These are phyloP conservation scores for Euclidium syriacum DNA, from an alignment of 345 rosid species.

Conservation along the genomic window DNA sequence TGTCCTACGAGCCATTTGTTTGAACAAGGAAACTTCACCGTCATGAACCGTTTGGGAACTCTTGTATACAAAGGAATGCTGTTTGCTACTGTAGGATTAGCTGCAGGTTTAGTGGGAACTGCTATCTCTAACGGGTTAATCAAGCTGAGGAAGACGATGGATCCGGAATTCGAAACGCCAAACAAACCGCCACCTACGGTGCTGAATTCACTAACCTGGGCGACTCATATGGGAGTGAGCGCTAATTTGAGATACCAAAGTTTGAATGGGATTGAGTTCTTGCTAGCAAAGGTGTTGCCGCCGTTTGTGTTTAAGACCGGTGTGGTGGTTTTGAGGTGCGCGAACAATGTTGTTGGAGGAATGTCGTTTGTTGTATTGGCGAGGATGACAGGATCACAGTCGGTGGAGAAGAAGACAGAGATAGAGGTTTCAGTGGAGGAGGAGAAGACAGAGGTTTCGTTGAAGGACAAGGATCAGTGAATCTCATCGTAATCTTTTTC, in stretches of 20 bases:
- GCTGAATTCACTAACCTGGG: conserved; percentile 86
- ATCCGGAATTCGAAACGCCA: conserved; percentile 78
- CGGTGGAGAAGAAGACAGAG: conserved; percentile 28
- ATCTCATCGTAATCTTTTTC: not conserved
- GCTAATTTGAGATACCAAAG: conserved; percentile 93
- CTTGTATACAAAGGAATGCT: conserved; percentile 74
- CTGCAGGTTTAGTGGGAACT: conserved; percentile 90
- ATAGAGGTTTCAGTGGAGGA: conserved; percentile 29
- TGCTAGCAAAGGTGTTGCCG: conserved; percentile 57
- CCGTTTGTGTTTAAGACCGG: conserved; percentile 69
- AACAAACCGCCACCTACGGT: conserved; percentile 88
- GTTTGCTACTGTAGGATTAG: conserved; percentile 84
- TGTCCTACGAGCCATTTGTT: conserved; percentile 95
- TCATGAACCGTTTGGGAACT: conserved; percentile 63
- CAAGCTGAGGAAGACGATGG: conserved; percentile 90
- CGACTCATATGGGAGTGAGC: conserved; percentile 85
- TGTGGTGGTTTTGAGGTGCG: conserved; percentile 72
- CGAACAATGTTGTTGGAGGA: conserved; percentile 84
- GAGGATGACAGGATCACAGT: conserved; percentile 91
- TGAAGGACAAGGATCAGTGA: conserved; percentile 26
- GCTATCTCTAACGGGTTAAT: conserved; percentile 78
- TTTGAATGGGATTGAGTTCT: conserved; percentile 72
- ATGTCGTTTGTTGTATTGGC: conserved; percentile 89
- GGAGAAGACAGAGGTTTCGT: conserved; percentile 10
- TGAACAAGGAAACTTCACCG: conserved; percentile 57